Evolutionary conservation across 2,329 filamentous ascomycete genomes (phyloP), one percentile per base, ranked within the genome.

Genomic region (Juglanconis juglandina): DNA sequence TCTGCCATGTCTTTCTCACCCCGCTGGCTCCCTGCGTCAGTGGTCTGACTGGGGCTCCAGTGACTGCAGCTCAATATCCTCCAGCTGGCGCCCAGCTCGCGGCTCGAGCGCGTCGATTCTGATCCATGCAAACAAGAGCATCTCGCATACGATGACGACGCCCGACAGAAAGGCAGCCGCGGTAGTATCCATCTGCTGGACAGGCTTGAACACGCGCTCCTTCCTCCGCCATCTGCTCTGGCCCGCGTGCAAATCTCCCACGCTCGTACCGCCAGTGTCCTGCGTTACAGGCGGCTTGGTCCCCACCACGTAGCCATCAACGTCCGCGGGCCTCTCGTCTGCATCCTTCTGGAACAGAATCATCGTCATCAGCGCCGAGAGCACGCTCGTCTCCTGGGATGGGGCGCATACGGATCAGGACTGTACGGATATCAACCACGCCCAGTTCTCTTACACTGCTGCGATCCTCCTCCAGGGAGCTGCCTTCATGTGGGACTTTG

Each of bases 401-500:
- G 88, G 87, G 8, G 83, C 78, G 0, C 79, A 87, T 65, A 77
- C 83, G 44, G 74, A 75, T 24, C 73, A 80, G 37, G 82, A 88
- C 67, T 91, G 88, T 72, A 83, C 78, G 14, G 76, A 81, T 56
- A 76, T 87, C 66, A 84, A 87, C 73, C 79, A 81, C 65, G 77
- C 82, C 1, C 86, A 88, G 65, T 90, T 87, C 76, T 86, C 86
- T 0, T 89, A 90, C 71, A 88, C 87, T 62, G 82, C 84, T 10
- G 88, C 82, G 2, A 77, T 87, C 35, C 77, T 87, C 47, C 69
- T 88, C 5, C 81, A 86, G 58, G 88, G 88, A 1, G 80, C 81
- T 1, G 87, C 87, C 0, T 86, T 84, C 63, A 84, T 91, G 82
- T 91, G 88, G 71, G 89, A 90, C 69, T 81, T 75, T 64, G 80